Base-by-base conservation (phyloP, 2,329 filamentous ascomycete species). In the Cladophialophora immunda region DNA sequence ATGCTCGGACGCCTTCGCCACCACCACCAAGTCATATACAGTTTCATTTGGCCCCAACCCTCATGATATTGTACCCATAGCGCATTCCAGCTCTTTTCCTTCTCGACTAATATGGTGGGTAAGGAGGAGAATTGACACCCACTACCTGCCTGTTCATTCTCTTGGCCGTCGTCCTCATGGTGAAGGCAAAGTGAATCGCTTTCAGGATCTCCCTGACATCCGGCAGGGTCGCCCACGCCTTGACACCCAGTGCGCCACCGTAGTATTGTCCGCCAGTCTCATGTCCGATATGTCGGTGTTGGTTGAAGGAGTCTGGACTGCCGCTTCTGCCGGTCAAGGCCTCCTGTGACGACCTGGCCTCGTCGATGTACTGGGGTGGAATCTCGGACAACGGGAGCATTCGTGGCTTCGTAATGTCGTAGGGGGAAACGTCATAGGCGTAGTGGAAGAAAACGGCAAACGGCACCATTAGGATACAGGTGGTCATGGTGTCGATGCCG, bases 361-460 rank as follows among this genome's bases (percentile, higher is more conserved):
- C 55, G 22, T 19, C 55, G 45, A 50, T 27, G 15, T 58, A 58
- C 55, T 58, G 32, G 7, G 55, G 55, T 2, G 55, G 55, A 15
- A 38, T 38, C 34, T 58, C 55, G 5, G 55, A 58, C n/a, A 58
- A n/a, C 7, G 55, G 55, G 17, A 58, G 34, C 32, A 58, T 38
- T 8, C 55, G 55, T 4, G 55, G 55, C 22, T 58, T 58, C 22
- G 55, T 58, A 50, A 38, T 36, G 29, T 36, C 53, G 68, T 77
- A 78, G 0, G 73, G 71, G 1, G 56, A 67, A n/a, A 70, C 68
- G 38, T 67, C 68, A 64, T 76, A 78, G 2, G 76, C 73, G 34
- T 72, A 76, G 56, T 72, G 73, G 62, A 78, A 75, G 62, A 76
- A 74, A 34, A 77, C 55, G 30, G 75, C 66, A 52, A 77, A 75